Conservation (phyloP, 129 eudicot species). For the Tanacetum coccineum region DNA sequence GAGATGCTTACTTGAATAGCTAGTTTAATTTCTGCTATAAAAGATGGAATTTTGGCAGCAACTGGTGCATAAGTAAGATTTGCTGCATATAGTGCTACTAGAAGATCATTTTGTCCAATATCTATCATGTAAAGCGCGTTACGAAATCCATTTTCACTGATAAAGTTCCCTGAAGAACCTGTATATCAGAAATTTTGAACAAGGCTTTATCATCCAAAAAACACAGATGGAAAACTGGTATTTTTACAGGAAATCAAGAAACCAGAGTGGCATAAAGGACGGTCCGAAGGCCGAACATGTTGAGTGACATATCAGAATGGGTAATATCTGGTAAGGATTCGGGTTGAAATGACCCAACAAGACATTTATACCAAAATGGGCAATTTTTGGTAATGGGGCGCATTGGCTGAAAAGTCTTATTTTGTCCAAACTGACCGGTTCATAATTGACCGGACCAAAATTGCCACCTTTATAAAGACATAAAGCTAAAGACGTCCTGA, state of each 20-base stretch:
- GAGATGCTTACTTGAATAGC: conserved; percentile 34
- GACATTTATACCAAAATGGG: too few relatives aligned
- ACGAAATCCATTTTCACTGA: conserved; percentile 32
- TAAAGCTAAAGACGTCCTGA: neutral
- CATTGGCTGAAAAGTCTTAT: too few relatives aligned
- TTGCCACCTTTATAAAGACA: too few relatives aligned
- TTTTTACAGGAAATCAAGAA: neutral
- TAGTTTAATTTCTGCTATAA: conserved; percentile 37
- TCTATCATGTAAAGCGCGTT: conserved; percentile 41
- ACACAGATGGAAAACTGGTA: neutral
- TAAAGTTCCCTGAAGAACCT: conserved; percentile 30
- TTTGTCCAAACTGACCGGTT: too few relatives aligned
- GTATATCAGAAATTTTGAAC: neutral
- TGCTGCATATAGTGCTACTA: conserved; percentile 33
- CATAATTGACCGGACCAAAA: too few relatives aligned
- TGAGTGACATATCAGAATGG: too few relatives aligned
- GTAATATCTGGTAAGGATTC: too few relatives aligned
- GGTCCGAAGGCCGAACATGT: too few relatives aligned
- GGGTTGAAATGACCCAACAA: too few relatives aligned
- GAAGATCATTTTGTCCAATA: conserved; percentile 38
- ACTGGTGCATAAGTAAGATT: conserved; percentile 38
- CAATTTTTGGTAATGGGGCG: too few relatives aligned
- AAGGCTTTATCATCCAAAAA: neutral
- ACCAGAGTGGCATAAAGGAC: too few relatives aligned
- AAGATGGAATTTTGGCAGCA: conserved; percentile 36